Evolutionary conservation across 1,284 basidiomycete species (phyloP), one percentile per base, ranked within the genome.

Genomic region (Trichosporon asahii): DNA sequence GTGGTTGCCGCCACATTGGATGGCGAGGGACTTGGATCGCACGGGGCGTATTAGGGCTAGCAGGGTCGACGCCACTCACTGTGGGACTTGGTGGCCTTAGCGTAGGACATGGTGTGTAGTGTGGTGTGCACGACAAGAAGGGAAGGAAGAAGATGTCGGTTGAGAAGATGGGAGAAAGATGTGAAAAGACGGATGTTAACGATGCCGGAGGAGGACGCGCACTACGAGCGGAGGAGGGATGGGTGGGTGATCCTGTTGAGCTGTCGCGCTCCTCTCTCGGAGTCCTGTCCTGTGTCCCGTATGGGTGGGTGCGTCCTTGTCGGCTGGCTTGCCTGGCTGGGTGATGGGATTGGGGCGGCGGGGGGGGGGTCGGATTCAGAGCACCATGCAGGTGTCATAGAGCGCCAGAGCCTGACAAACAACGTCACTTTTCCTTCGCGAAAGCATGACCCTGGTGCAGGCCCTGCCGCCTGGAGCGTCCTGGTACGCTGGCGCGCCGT

Each of bases 91-190:
- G 72, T 53, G 33, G 70, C 70, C 15, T 68, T 55, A 3, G 70
- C 70, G 70, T 70, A 72, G 21, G 73, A 74, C 73, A 74, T 73
- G 64, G 69, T 72, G 18, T 49, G 25, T 65, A 35, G 46, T 53
- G 60, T 44, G n/a, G 46, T 49, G 35, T 35, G 67, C 25, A 60
- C 29, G 44, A 33, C 25, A 33, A 31, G 31, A 57, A 49, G 60
- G 37, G 8, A 65, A 44, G n/a, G 65, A 53, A 53, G 67, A 66
- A 9, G 46, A 23, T n/a, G 46, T 23, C 46, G 46, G n/a, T 53
- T 53, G 23, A 67, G 64, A 60, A 46, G 33, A 57, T 68, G 25
- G 35, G 66, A 60, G 49, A 55, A 57, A 35, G 49, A 29, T 61
- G 61, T 57, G 57, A 35, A 25, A 65, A 25, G 66, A 12, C 11